Conservation (phyloP, 768 basidiomycete genomes). For the Phlebiopsis flavidoalba region DNA sequence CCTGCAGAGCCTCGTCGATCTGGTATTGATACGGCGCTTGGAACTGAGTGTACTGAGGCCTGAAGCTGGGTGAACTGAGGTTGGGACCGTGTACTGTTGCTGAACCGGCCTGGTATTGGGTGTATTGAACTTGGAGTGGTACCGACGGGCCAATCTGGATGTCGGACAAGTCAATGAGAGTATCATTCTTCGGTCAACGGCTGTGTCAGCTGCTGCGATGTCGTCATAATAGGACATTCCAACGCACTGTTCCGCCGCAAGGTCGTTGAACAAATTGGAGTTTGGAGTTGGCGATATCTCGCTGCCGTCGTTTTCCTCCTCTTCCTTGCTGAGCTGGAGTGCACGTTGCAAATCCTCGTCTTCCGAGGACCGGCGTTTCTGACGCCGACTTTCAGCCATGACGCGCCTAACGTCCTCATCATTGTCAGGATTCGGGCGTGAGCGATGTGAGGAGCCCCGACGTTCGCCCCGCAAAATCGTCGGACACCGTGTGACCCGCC, state of each 20-base stretch:
- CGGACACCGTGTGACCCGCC: constrained; percentile 23
- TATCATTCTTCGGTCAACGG: constrained; percentile 5
- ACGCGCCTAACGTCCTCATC: constrained; percentile 73
- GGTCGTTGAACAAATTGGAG: constrained; percentile 9
- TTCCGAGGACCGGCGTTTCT: constrained; percentile 48
- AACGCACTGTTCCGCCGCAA: constrained; percentile 1
- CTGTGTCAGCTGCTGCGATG: background rate
- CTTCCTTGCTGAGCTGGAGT: constrained; percentile 78
- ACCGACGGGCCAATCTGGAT: constrained; percentile 7
- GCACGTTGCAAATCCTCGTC: constrained; percentile 78
- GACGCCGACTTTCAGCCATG: constrained; percentile 79
- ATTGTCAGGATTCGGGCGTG: constrained; percentile 31
- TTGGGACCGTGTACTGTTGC: constrained; percentile 15
- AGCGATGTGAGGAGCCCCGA: too few relatives aligned
- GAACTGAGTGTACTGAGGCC: constrained; percentile 30
- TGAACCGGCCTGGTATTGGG: constrained; percentile 8
- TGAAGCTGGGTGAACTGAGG: constrained; percentile 16
- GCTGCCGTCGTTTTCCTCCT: constrained; percentile 69
- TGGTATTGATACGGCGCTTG: constrained; percentile 71
- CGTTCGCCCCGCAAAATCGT: too few relatives aligned
- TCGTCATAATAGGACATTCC: background rate
- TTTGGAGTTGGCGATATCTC: constrained; percentile 63
- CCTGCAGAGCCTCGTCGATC: constrained; percentile 80
- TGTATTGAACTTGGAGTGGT: constrained; percentile 20
- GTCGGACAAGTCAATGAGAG: constrained; percentile 16